These are phyloP conservation scores for Arthrinium puccinioides DNA, from an alignment of 2,329 filamentous ascomycete genomes.

Conservation along the genomic window DNA sequence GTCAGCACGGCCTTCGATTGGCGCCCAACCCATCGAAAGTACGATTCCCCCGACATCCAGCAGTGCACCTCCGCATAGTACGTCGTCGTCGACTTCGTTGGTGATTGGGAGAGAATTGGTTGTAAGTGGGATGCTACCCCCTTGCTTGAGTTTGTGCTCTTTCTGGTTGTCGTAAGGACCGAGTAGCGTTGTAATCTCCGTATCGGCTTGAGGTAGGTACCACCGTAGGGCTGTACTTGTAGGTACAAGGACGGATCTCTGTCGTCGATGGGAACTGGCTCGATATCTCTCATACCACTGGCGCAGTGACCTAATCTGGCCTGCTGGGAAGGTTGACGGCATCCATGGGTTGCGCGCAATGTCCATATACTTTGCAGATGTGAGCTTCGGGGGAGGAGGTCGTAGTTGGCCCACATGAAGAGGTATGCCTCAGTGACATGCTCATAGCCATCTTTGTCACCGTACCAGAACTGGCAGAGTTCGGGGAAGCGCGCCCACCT, in stretches of 20 bases:
- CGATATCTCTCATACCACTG: constrained; percentile 16
- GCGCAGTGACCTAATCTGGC: constrained; percentile 14
- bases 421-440: constrained; percentile 15
- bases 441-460: constrained; percentile 16
- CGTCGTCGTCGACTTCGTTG: constrained; percentile 7
- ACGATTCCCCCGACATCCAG: constrained; percentile 48
- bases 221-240: constrained; percentile 13
- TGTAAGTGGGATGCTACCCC: constrained; percentile 16
- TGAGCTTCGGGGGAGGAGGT: constrained; percentile 21
- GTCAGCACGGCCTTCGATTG: constrained; percentile 24
- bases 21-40: constrained; percentile 46
- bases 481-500: constrained; percentile 21
- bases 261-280: constrained; percentile 8
- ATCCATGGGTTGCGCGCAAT: constrained; percentile 20
- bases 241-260: constrained; percentile 14
- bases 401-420: constrained; percentile 19
- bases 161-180: constrained; percentile 19
- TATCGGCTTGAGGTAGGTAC: constrained; percentile 15
- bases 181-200: constrained; percentile 15
- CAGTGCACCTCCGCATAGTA: constrained; percentile 37
- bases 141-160: constrained; percentile 15
- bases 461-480: constrained; percentile 21
- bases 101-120: constrained; percentile 14
- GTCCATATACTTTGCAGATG: constrained; percentile 8
- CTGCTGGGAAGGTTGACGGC: constrained; percentile 12